Percentiles rank a stretch among this genome's conserved stretches.
Conservation (phyloP, 2,329 filamentous ascomycete genomes). For the Aspergillus luchuensis region DNA sequence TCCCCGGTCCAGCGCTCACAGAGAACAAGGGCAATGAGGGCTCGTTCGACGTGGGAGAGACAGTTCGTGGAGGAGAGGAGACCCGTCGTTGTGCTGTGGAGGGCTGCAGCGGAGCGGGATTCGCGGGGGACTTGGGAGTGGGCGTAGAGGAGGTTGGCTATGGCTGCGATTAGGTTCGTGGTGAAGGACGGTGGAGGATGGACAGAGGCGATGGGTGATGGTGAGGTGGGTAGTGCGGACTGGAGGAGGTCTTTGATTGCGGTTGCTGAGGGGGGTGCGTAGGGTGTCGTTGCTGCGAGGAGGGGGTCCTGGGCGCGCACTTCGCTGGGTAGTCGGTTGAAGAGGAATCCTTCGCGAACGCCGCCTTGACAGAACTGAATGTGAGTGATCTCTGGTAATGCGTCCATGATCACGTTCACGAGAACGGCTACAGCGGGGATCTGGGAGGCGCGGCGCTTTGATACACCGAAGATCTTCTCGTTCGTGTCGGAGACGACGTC, state of each 20-base stretch:
- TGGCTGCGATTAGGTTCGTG: conserved; percentile 53
- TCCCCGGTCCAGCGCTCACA: conserved; percentile 74
- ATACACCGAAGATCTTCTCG: conserved; percentile 67
- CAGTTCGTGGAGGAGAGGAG: conserved; percentile 70
- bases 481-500: conserved; percentile 41
- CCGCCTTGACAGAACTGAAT: conserved; percentile 87
- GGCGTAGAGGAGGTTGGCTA: conserved; percentile 61
- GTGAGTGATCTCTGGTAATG: conserved; percentile 69
- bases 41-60: conserved; percentile 70
- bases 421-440: conserved; percentile 82
- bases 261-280: conserved; percentile 52
- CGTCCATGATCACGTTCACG: conserved; percentile 70
- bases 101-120: conserved; percentile 63
- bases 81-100: conserved; percentile 72
- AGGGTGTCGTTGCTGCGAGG: conserved; percentile 59
- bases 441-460: conserved; percentile 74
- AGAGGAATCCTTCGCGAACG: conserved; percentile 80
- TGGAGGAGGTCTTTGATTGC: conserved; percentile 53
- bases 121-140: conserved; percentile 57
- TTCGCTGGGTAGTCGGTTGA: conserved; percentile 64
- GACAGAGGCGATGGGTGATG: conserved; percentile 22
- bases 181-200: conserved; percentile 47
- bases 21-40: conserved; percentile 69
- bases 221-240: conserved; percentile 47
- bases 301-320: conserved; percentile 69